phyloP scores from a whole-genome alignment of 2,329 filamentous ascomycete species.

The Cladosporium halotolerans region DNA sequence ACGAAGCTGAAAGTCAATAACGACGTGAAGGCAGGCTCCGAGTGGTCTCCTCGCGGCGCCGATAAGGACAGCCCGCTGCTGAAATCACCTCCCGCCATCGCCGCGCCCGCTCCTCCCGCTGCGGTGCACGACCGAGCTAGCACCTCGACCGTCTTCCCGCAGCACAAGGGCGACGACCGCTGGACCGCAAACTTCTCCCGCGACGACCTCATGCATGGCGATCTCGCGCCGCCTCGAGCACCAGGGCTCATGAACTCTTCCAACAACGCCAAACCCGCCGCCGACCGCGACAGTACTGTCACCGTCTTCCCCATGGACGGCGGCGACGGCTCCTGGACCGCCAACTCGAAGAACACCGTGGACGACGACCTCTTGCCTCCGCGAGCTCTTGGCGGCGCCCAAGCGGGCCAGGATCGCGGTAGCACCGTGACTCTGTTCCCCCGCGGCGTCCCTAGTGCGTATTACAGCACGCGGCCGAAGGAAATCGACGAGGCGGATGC shows the following conservation, averaged over 20 bases:
- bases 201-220: neutral
- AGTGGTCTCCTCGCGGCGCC: slow-evolving; percentile 17
- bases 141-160: slow-evolving; percentile 11
- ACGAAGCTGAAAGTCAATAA: slow-evolving; percentile 21
- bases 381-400: neutral
- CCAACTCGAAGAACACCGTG: neutral
- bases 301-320: slow-evolving; percentile 21
- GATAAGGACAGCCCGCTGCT: slow-evolving; percentile 11
- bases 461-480: slow-evolving; percentile 24
- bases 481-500: slow-evolving; percentile 34
- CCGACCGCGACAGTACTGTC: slow-evolving; percentile 52
- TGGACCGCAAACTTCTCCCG: slow-evolving; percentile 8
- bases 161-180: slow-evolving; percentile 3
- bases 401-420: slow-evolving; percentile 22
- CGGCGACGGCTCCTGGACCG: slow-evolving; percentile 4
- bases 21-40: slow-evolving; percentile 19
- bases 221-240: slow-evolving; percentile 7
- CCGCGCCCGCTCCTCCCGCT: neutral
- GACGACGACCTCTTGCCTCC: neutral
- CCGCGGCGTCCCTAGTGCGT: slow-evolving; percentile 27
- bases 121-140: slow-evolving; percentile 12
- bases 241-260: slow-evolving; percentile 35
- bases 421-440: slow-evolving; percentile 34
- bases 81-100: slow-evolving; percentile 5
- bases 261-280: slow-evolving; percentile 49